Evolutionary conservation across 352 stramenopile genomes (phyloP), one percentile per base, ranked within the genome.

Genomic region (Globisporangium carolinianum): DNA sequence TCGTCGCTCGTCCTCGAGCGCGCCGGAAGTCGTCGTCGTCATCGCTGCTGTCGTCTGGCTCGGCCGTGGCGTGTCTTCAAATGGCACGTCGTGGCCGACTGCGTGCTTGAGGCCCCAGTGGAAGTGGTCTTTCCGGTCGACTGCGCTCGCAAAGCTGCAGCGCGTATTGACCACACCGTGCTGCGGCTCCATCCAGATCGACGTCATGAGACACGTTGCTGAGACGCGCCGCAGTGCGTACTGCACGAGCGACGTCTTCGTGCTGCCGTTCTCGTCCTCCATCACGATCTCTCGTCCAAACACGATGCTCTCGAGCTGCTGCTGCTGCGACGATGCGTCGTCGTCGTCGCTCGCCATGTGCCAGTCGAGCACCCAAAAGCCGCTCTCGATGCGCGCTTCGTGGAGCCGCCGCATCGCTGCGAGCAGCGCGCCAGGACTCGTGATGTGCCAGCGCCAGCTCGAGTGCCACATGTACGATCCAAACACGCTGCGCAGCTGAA

Each of bases 121-220:
- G 60, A 91, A 88, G 4, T 48, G 71, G 52, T 91, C 80, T 5
- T 62, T 76, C n/a, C 61, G 47, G 37, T 81, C 76, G 37, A 68
- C 62, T 43, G 72, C 53, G 41, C 70, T 57, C 1, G 81, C 77
- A 32, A 91, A 47, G 0, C 24, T 32, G 1, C 24, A 32, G 24
- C 67, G 76, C 17, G 69, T 76, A 52, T 88, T 88, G 17, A 89
- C 71, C 48, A 78, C 68, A 5, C 83, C 83, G 64, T 91, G 77
- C 57, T 92, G 81, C 3, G 86, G 86, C 60, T 95, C 86, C 83
- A 95, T 94, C 86, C 86, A 95, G 41, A 95, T 84, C 6, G 83
- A 94, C 9, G 83, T 95, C 71, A 91, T 75, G 39, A 95, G 62
- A n/a, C 69, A 86, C 39, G 79, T 83, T 50, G 90, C 82, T 1